Conservation (phyloP, 331 rosid species). For the Arachis monticola region DNA sequence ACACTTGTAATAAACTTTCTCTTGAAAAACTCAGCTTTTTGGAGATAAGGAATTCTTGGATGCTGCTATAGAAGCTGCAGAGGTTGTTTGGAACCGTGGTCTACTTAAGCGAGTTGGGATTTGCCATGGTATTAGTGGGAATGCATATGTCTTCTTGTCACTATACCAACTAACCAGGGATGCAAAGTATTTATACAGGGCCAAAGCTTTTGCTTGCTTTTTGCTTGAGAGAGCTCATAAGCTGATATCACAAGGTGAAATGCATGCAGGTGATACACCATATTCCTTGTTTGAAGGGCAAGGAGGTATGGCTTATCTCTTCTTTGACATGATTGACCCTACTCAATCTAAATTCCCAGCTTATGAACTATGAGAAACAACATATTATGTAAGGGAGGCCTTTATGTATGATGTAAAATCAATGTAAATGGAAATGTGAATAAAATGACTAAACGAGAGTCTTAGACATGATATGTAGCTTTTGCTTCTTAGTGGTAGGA, state of each 20-base stretch:
- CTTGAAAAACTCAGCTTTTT: constrained; percentile 48
- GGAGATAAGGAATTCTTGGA: constrained; percentile 60
- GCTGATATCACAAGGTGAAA: constrained; percentile 59
- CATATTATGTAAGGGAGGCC: constrained; percentile 12
- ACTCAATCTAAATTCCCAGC: constrained; percentile 62
- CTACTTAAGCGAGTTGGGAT: constrained; percentile 67
- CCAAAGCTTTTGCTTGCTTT: constrained; percentile 75
- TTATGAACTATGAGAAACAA: constrained; percentile 53
- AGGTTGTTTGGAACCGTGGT: constrained; percentile 67
- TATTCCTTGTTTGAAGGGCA: constrained; percentile 69
- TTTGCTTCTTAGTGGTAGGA: background rate
- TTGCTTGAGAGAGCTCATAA: constrained; percentile 64
- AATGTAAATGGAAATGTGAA: background rate
- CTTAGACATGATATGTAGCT: background rate
- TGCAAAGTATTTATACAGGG: constrained; percentile 52
- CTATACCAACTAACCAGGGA: constrained; percentile 68
- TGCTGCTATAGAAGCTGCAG: constrained; percentile 71
- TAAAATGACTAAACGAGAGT: constrained; percentile 15
- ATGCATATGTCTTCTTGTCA: constrained; percentile 66
- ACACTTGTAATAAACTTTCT: background rate
- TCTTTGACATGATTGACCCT: constrained; percentile 62
- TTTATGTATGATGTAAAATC: background rate
- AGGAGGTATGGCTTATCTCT: constrained; percentile 70
- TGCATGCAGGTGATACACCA: constrained; percentile 73
- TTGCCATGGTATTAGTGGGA: constrained; percentile 79